Evolutionary conservation across 2,329 filamentous ascomycete genomes (phyloP), one percentile per base, ranked within the genome.

Genomic region (Myotisia sp.): DNA sequence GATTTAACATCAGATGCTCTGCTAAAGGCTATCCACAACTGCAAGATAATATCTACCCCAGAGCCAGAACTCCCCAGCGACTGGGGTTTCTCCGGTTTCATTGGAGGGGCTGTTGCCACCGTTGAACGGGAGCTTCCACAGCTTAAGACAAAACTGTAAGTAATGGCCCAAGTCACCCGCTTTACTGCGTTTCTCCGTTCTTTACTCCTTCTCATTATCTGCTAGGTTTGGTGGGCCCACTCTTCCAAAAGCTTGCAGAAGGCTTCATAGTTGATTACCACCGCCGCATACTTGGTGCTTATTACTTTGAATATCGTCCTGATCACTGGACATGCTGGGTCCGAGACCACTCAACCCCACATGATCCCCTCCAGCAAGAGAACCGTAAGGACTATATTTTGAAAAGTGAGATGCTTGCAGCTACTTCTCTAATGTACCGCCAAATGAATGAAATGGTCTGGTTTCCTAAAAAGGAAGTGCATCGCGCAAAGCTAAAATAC

Each of bases 401-500:
- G 13, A 40, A 13, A 30, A 34, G 29, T 30, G 41, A 42, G 28
- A 7, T 39, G 12, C 26, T 37, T 14, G 38, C 38, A 26, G 36
- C 21, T 28, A 34, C 34, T 9, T 36, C 38, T 3, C 35, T 41
- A 29, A 37, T 42, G 13, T 42, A 8, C 26, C 33, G 29, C 12
- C 41, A 42, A 36, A 38, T 42, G 40, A 27, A 42, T 16, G 36
- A 38, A 27, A 33, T 37, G 33, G 26, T 34, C 21, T 41, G 36
- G 36, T 27, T 35, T 22, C 14, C 31, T 39, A 28, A 37, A 2
- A 26, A 29, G 10, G 17, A 39, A 12, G 8, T 14, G 10, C 39
- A 41, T 34, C 14, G n/a, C 6, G 13, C 36, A n/a, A 39, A 33
- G 21, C 27, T 14, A 5, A 33, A 27, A 37, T 42, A 42, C 19